These are phyloP conservation scores for Suillus lakei DNA, from an alignment of 768 basidiomycete genomes.

Conservation along the genomic window DNA sequence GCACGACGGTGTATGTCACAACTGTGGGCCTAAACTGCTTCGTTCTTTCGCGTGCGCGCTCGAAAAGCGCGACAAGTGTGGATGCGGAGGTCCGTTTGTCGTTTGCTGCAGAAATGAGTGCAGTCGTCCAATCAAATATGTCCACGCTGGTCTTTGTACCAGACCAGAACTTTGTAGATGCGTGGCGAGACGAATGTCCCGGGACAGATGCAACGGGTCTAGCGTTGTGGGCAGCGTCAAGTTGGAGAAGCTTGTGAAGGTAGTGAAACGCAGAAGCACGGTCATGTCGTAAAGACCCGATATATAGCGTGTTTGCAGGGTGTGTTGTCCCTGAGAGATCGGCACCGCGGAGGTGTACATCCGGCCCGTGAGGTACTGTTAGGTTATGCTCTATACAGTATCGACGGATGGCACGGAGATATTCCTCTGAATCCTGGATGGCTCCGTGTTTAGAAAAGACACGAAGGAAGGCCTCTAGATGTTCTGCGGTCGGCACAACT, in stretches of 20 bases:
- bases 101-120: constrained; percentile 48
- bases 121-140: constrained; percentile 52
- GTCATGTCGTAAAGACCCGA: constrained; percentile 46
- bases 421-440: constrained; percentile 46
- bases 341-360: neutral
- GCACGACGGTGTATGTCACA: constrained; percentile 56
- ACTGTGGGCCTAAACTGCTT: constrained; percentile 43
- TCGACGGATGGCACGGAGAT: constrained; percentile 44
- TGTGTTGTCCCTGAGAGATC: constrained; percentile 28
- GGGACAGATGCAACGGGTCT: constrained; percentile 8
- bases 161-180: constrained; percentile 12
- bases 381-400: constrained; percentile 23
- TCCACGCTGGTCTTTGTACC: constrained; percentile 38
- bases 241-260: constrained; percentile 42
- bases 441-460: constrained; percentile 50
- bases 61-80: constrained; percentile 44
- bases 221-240: constrained; percentile 22
- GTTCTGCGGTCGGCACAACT: constrained; percentile 42
- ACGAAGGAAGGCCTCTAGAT: constrained; percentile 54
- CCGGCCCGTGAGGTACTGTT: constrained; percentile 26
- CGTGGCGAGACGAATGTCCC: neutral
- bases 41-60: constrained; percentile 32
- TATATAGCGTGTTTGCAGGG: constrained; percentile 47
- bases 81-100: constrained; percentile 39
- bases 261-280: constrained; percentile 52